These are phyloP conservation scores for Barbarea vulgaris DNA, from an alignment of 345 rosid species.

Conservation along the genomic window DNA sequence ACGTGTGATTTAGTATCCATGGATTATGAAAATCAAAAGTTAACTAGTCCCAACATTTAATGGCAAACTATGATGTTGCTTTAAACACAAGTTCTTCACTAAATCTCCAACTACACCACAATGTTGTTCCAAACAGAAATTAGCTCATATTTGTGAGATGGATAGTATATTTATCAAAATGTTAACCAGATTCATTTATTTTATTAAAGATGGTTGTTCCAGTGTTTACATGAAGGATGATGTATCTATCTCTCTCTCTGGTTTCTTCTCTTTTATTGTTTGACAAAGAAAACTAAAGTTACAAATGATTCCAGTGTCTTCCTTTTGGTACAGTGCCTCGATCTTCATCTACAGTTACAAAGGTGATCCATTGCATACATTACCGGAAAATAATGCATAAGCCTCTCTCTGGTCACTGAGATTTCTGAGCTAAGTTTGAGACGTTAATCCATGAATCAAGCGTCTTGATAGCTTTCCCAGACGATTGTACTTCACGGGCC, in stretches of 20 bases:
- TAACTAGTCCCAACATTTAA: slow-evolving; percentile 6
- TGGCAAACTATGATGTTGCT: background rate
- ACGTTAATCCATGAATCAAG: slow-evolving; percentile 67
- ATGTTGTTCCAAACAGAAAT: background rate
- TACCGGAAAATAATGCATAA: background rate
- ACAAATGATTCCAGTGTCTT: slow-evolving; percentile 14
- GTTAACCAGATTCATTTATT: background rate
- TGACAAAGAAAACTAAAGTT: slow-evolving; percentile 22
- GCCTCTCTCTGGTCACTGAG: slow-evolving; percentile 29
- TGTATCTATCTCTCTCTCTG: background rate
- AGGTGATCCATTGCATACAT: background rate
- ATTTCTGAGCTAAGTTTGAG: slow-evolving; percentile 47
- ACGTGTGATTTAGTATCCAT: slow-evolving; percentile 7
- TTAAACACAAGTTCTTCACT: slow-evolving; percentile 8
- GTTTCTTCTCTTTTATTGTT: slow-evolving; percentile 19
- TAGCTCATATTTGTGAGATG: background rate
- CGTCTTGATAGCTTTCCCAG: slow-evolving; percentile 75
- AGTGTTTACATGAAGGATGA: slow-evolving; percentile 6
- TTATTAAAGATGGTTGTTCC: background rate
- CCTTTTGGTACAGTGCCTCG: background rate
- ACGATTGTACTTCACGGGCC: slow-evolving; percentile 75
- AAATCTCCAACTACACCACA: slow-evolving; percentile 6
- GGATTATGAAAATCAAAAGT: too few relatives aligned
- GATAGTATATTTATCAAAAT: background rate
- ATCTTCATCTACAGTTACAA: slow-evolving; percentile 8